Percentiles rank a stretch among this genome's conserved stretches.
Evolutionary conservation across 2,329 filamentous ascomycete species (phyloP).

Genomic region (Phaeomoniella chlamydospora): DNA sequence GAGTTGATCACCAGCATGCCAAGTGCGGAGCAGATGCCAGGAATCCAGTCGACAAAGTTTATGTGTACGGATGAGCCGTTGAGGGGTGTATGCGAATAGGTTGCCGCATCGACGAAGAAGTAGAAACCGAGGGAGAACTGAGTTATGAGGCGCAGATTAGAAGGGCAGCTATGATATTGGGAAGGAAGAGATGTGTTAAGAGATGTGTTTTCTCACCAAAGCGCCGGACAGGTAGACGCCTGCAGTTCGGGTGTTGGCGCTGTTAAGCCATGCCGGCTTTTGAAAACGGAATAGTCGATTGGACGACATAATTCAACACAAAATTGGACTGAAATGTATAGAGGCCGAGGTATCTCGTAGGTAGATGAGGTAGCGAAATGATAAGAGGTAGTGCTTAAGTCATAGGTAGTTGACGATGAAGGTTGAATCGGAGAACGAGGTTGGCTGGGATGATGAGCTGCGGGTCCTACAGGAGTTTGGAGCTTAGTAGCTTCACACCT

Average conservation of each 20-base stretch:
- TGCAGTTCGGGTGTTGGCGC: conserved; percentile 45
- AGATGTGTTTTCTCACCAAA: conserved; percentile 32
- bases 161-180: conserved; percentile 1
- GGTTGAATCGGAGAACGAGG: conserved; percentile 2
- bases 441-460: too few species aligned
- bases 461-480: too few species aligned
- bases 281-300: conserved; percentile 52
- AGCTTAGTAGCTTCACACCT: too few species aligned
- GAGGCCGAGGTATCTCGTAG: too few species aligned
- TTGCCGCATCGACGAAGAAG: conserved; percentile 52
- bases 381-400: too few species aligned
- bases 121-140: conserved; percentile 59
- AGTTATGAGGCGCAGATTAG: background rate
- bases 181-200: background rate
- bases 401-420: too few species aligned
- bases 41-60: conserved; percentile 60
- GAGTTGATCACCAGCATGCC: conserved; percentile 61
- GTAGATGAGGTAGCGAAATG: background rate
- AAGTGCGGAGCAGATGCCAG: conserved; percentile 52
- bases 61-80: conserved; percentile 50
- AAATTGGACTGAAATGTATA: conserved; percentile 30
- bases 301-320: conserved; percentile 7
- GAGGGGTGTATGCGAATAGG: conserved; percentile 45
- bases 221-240: conserved; percentile 54
- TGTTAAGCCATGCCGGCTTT: conserved; percentile 53